Evolutionary conservation across 2,329 filamentous ascomycete genomes (phyloP).

Genomic region (Fusarium transvaalense): DNA sequence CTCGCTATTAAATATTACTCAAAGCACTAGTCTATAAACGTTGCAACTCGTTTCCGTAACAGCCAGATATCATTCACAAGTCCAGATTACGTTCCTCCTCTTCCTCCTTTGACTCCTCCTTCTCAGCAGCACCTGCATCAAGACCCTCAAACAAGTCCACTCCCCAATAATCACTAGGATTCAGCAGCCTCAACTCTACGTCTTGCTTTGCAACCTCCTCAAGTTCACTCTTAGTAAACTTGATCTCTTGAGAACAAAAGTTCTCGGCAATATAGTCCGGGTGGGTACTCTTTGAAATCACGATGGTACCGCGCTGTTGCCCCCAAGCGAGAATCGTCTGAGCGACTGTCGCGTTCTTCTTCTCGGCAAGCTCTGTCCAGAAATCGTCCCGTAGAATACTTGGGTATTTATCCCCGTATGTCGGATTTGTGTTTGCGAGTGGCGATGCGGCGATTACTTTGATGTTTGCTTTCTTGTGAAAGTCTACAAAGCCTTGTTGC

Average conservation of each 20-base stretch:
- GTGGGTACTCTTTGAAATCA: slow-evolving; percentile 41
- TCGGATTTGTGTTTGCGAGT: slow-evolving; percentile 43
- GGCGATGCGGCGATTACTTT: slow-evolving; percentile 44
- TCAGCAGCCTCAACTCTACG: slow-evolving; percentile 53
- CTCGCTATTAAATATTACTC: background rate
- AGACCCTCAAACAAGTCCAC: slow-evolving; percentile 56
- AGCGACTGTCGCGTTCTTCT: slow-evolving; percentile 41
- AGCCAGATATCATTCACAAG: slow-evolving; percentile 4
- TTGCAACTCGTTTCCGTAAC: background rate
- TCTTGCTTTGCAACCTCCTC: slow-evolving; percentile 47
- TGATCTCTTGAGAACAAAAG: slow-evolving; percentile 28
- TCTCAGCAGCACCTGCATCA: slow-evolving; percentile 51
- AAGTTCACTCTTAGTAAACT: slow-evolving; percentile 50
- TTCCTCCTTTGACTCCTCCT: slow-evolving; percentile 1
- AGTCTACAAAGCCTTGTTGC: slow-evolving; percentile 47
- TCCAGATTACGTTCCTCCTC: slow-evolving; percentile 33
- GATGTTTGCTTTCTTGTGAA: slow-evolving; percentile 48
- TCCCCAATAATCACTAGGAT: slow-evolving; percentile 56
- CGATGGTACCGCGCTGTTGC: slow-evolving; percentile 37
- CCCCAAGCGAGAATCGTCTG: slow-evolving; percentile 44
- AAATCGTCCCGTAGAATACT: slow-evolving; percentile 37
- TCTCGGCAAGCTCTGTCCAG: slow-evolving; percentile 31
- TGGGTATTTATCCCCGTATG: slow-evolving; percentile 37
- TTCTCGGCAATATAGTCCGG: slow-evolving; percentile 41
- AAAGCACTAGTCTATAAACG: slow-evolving; percentile 1